phyloP scores from a whole-genome alignment of 371 early-diverging fungal species.

The Apophysomyces trapeziformis region DNA sequence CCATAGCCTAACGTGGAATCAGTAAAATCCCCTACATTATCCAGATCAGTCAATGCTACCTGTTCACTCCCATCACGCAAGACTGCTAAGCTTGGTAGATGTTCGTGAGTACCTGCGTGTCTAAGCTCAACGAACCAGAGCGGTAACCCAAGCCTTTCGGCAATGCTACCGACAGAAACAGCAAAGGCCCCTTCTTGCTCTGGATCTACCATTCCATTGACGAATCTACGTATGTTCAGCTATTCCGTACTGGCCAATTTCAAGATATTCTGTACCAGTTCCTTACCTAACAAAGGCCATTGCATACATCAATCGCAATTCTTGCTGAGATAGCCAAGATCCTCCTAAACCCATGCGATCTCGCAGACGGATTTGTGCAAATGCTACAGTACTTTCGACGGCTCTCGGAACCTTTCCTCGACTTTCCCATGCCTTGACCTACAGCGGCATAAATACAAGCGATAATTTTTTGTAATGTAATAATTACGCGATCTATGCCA shows the following conservation, averaged over 20 bases:
- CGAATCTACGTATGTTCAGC: slow-evolving; percentile 47
- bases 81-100: slow-evolving; percentile 60
- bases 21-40: background rate
- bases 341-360: slow-evolving; percentile 42
- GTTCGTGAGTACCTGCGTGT: slow-evolving; percentile 71
- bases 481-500: slow-evolving; percentile 43
- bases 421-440: slow-evolving; percentile 70
- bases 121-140: slow-evolving; percentile 71
- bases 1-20: slow-evolving; percentile 37
- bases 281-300: slow-evolving; percentile 57
- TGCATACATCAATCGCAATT: slow-evolving; percentile 61
- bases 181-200: slow-evolving; percentile 57
- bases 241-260: background rate
- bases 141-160: slow-evolving; percentile 61
- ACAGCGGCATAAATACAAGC: background rate
- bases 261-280: background rate
- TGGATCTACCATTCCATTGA: slow-evolving; percentile 72
- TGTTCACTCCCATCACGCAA: slow-evolving; percentile 57
- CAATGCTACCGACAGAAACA: slow-evolving; percentile 55
- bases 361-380: slow-evolving; percentile 57
- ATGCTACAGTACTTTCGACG: slow-evolving; percentile 58
- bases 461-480: background rate
- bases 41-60: slow-evolving; percentile 22
- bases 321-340: slow-evolving; percentile 48
- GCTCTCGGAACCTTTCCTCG: slow-evolving; percentile 66